Evolutionary conservation across 495 filamentous ascomycete genomes (phyloP), one percentile per base, ranked within the genome.

Genomic region (Chaetomium tenue): DNA sequence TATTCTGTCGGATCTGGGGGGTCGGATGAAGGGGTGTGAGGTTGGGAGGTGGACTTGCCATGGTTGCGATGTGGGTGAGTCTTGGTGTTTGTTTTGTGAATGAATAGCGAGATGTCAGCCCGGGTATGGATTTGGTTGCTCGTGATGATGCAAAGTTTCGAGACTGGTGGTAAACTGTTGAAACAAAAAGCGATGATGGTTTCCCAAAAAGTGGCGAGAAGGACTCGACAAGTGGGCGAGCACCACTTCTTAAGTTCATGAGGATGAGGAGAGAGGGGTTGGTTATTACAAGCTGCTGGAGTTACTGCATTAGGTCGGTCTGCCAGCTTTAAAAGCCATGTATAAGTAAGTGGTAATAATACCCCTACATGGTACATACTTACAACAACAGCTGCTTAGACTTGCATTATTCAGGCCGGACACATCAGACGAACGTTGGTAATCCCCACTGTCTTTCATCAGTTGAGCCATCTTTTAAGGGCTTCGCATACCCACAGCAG

Each of bases 381-480:
- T 47, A 20, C 44, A 47, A 9, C n/a, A 47, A 18, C 44, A 6
- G 33, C 44, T 52, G 48, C 48, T 52, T 52, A 52, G 48, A 18
- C 48, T 16, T 26, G 23, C 16, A 23, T 52, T 52, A 52, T 26
- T 26, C 23, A 52, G 8, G 48, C 2, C 46, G n/a, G 46, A 52
- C 23, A 50, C 23, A 52, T 52, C 57, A 48, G 57, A 47, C 44
- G 57, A 60, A 51, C 57, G 18, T 58, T 58, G 40, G 57, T 59
- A 42, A 59, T 20, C 39, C 18, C 28, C 16, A 4, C 5, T 22
- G n/a, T 26, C 22, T 58, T 44, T 16, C 33, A 8, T 37, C 33
- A 37, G 33, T 37, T 37, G 33, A 8, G 5, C 9, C 11, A 37
- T 37, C 33, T 37, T 37, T 44, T 15, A 50, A 50, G n/a, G n/a